phyloP scores from a whole-genome alignment of 805 yeast species.

The Saturnispora serradocipensis region DNA sequence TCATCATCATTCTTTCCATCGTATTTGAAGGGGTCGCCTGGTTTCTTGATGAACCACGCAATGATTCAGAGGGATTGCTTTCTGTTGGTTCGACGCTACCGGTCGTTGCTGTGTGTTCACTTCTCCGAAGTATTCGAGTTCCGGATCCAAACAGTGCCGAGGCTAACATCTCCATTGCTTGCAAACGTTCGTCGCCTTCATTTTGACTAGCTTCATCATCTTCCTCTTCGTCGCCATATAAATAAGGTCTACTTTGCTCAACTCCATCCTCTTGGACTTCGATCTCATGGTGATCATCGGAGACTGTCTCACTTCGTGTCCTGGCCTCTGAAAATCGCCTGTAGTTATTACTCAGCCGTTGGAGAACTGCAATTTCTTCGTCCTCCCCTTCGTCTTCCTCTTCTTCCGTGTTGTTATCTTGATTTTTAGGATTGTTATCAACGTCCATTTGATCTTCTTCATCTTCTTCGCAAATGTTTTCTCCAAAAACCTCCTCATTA shows the following conservation, averaged over 20 bases:
- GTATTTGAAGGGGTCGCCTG: background rate
- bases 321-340: slow-evolving; percentile 25
- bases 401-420: background rate
- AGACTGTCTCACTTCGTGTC: slow-evolving; percentile 7
- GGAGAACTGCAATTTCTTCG: slow-evolving; percentile 26
- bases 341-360: slow-evolving; percentile 34
- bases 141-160: slow-evolving; percentile 6
- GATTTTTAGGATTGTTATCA: background rate
- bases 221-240: slow-evolving; percentile 7
- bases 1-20: slow-evolving; percentile 22
- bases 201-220: slow-evolving; percentile 15
- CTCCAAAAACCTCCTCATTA: background rate
- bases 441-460: background rate
- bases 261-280: slow-evolving; percentile 15
- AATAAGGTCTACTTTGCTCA: slow-evolving; percentile 15
- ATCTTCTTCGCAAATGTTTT: background rate
- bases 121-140: background rate
- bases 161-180: slow-evolving; percentile 11
- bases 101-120: background rate
- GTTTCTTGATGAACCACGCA: background rate
- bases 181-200: slow-evolving; percentile 17
- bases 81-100: background rate
- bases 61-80: background rate
- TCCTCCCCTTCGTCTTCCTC: background rate
- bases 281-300: slow-evolving; percentile 10